A percentile compares a stretch with the other conserved stretches of the same genome.
Evolutionary conservation across 2,329 filamentous ascomycete genomes (phyloP).

Genomic region (Pestalotiopsis sp.): DNA sequence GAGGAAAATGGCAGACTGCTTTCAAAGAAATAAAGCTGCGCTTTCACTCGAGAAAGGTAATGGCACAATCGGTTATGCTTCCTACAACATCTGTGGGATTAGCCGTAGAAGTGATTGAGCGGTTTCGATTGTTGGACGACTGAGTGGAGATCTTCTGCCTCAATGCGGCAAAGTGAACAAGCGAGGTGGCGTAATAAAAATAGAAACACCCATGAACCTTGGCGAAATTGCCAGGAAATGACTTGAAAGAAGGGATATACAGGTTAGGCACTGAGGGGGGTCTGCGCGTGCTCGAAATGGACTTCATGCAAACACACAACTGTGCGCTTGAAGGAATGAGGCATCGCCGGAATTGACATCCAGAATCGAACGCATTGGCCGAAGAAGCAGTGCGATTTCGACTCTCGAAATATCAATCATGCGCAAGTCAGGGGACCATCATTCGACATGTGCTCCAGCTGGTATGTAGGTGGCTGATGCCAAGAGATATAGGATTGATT

Average conservation of each 20-base stretch:
- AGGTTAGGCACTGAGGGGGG: neutral
- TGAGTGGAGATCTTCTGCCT: slow-evolving; percentile 8
- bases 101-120: neutral
- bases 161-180: slow-evolving; percentile 11
- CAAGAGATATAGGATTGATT: neutral
- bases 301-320: slow-evolving; percentile 9
- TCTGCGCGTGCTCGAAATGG: neutral
- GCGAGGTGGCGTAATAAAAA: slow-evolving; percentile 4
- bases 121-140: neutral
- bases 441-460: neutral
- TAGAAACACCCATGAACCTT: slow-evolving; percentile 9
- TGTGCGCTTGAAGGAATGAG: neutral
- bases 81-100: neutral
- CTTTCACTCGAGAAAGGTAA: neutral
- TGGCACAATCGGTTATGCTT: neutral
- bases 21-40: neutral
- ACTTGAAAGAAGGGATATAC: neutral
- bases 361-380: neutral
- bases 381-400: neutral
- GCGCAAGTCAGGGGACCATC: neutral
- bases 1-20: neutral
- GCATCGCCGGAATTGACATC: slow-evolving; percentile 5
- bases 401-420: neutral
- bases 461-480: neutral
- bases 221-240: slow-evolving; percentile 9